Conservation (phyloP, 163 green algal genomes). For the Scenedesmus sp. region DNA sequence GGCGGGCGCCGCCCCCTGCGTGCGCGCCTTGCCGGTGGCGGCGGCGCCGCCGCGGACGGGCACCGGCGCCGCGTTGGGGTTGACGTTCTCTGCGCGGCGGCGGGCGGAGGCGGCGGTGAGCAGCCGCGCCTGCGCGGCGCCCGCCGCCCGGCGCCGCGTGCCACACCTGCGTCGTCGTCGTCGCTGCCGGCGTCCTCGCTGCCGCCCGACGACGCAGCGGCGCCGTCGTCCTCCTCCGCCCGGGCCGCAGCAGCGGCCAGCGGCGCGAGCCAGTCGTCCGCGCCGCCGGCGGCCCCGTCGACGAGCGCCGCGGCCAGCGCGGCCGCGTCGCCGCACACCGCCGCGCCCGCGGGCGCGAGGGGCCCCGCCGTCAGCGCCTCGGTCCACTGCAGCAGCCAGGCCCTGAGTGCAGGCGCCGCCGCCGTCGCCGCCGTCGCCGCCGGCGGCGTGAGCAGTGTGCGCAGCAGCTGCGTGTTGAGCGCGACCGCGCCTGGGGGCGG, state of each 20-base stretch:
- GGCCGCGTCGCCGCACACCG: slow-evolving; percentile 1
- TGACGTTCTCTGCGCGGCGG: slow-evolving; percentile 21
- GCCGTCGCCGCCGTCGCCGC: background rate
- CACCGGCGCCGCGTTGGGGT: slow-evolving; percentile 1
- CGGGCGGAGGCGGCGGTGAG: background rate
- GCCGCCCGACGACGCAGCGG: background rate
- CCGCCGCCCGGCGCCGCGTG: too few relatives aligned
- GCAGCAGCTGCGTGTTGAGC: slow-evolving; percentile 19
- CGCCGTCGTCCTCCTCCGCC: background rate
- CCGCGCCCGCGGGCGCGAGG: background rate
- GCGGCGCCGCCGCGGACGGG: background rate
- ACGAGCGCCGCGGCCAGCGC: slow-evolving; percentile 11
- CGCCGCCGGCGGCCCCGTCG: background rate
- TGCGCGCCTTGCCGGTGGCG: background rate
- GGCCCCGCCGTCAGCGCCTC: background rate
- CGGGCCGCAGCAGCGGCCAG: slow-evolving; percentile 25
- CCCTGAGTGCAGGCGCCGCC: background rate
- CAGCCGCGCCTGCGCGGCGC: too few relatives aligned
- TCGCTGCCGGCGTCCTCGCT: background rate
- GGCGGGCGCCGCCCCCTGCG: background rate
- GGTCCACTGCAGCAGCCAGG: slow-evolving; percentile 16
- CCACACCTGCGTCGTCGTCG: background rate
- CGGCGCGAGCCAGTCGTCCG: slow-evolving; percentile 16
- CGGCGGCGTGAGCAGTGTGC: slow-evolving; percentile 1
- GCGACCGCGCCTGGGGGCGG: slow-evolving; percentile 6